Evolutionary conservation across 768 basidiomycete genomes (phyloP).

Genomic region (Boletus pseudopeckii): DNA sequence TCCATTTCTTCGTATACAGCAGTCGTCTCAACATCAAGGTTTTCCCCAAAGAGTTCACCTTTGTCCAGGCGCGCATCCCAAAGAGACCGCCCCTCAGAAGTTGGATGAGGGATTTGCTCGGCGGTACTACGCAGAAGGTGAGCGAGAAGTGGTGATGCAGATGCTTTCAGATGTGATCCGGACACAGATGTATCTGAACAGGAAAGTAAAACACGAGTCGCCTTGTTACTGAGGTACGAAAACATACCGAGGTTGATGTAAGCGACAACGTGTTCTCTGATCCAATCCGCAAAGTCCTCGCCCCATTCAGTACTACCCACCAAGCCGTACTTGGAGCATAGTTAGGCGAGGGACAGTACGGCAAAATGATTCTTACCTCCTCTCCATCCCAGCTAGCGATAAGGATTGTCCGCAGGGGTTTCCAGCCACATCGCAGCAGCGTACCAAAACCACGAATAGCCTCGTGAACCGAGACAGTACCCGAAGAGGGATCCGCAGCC

Average conservation of each 20-base stretch:
- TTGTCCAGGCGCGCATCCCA: slow-evolving; percentile 73
- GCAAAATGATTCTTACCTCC: slow-evolving; percentile 38
- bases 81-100: slow-evolving; percentile 56
- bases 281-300: slow-evolving; percentile 85
- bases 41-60: slow-evolving; percentile 39
- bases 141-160: slow-evolving; percentile 79
- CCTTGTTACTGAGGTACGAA: slow-evolving; percentile 28
- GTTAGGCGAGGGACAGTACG: neutral
- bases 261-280: slow-evolving; percentile 75
- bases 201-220: slow-evolving; percentile 25
- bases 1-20: slow-evolving; percentile 24
- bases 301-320: slow-evolving; percentile 92
- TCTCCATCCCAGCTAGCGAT: slow-evolving; percentile 83
- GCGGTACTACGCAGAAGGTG: slow-evolving; percentile 69
- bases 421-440: slow-evolving; percentile 57
- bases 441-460: slow-evolving; percentile 52
- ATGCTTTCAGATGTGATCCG: slow-evolving; percentile 47
- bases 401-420: slow-evolving; percentile 66
- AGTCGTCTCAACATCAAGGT: slow-evolving; percentile 28
- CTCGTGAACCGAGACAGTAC: slow-evolving; percentile 55
- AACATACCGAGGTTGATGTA: slow-evolving; percentile 77
- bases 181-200: slow-evolving; percentile 51
- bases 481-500: slow-evolving; percentile 53
- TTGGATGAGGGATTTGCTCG: slow-evolving; percentile 70
- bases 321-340: slow-evolving; percentile 51